These are phyloP conservation scores for Plantago major DNA, from an alignment of 257 asterid genomes.

Conservation along the genomic window DNA sequence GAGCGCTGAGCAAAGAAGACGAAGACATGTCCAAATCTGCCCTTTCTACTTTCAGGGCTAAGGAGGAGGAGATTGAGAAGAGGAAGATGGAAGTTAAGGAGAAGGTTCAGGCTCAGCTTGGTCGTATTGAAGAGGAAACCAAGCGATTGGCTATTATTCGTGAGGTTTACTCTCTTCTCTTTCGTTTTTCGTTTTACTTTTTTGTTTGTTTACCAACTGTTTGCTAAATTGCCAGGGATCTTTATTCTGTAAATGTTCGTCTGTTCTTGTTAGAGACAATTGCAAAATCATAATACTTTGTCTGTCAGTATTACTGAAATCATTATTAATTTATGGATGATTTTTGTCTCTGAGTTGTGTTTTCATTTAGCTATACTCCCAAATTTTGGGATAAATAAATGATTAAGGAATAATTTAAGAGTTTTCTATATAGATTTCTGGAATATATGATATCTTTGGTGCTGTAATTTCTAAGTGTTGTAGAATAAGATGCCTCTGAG, in stretches of 20 bases:
- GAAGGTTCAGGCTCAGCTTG: conserved; percentile 85
- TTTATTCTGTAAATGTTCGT: not conserved
- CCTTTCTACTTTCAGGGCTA: conserved; percentile 79
- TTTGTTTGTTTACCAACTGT: not conserved
- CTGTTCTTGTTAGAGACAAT: too few relatives aligned
- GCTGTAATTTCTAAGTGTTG: too few relatives aligned
- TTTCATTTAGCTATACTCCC: not conserved
- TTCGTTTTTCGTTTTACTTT: not conserved
- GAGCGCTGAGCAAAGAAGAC: conserved; percentile 62
- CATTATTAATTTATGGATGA: not conserved
- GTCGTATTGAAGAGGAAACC: conserved; percentile 94
- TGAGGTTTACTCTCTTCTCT: conserved; percentile 40
- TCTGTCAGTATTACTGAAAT: too few relatives aligned
- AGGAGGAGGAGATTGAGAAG: conserved; percentile 98
- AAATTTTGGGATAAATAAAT: too few relatives aligned
- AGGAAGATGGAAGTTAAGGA: conserved; percentile 87
- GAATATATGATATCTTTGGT: too few relatives aligned
- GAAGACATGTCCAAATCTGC: conserved; percentile 96
- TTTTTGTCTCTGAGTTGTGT: not conserved
- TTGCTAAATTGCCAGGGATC: conserved; percentile 14
- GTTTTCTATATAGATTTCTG: too few relatives aligned
- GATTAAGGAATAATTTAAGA: too few relatives aligned
- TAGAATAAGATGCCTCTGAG: too few relatives aligned
- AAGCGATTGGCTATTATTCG: conserved; percentile 80
- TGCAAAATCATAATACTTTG: too few relatives aligned